Conservation (phyloP, 306 rosid genomes). For the Vigna reflexopilosa region DNA sequence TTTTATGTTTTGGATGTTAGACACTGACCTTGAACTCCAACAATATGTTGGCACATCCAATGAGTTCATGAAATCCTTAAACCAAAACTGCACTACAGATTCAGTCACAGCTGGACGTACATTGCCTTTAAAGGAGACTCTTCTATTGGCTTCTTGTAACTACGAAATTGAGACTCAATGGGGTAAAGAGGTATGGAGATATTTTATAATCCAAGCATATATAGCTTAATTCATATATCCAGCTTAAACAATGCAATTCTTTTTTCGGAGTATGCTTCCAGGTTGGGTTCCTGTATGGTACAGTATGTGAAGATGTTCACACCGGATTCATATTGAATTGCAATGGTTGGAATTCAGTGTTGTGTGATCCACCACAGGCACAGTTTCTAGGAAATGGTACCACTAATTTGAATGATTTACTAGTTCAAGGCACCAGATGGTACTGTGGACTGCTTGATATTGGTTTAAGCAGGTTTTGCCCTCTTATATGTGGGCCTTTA, state of each 20-base stretch:
- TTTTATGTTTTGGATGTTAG: constrained; percentile 37
- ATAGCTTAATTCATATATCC: background rate
- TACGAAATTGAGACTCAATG: constrained; percentile 63
- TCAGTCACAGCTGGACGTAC: constrained; percentile 8
- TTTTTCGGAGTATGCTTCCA: constrained; percentile 38
- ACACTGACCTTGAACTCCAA: constrained; percentile 50
- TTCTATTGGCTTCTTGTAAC: constrained; percentile 59
- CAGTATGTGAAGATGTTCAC: constrained; percentile 61
- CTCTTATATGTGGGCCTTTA: constrained; percentile 58
- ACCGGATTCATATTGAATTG: constrained; percentile 67
- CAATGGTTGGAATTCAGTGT: constrained; percentile 73
- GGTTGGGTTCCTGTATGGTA: constrained; percentile 64
- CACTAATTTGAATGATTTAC: constrained; percentile 57
- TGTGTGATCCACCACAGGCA: constrained; percentile 55
- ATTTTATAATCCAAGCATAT: background rate
- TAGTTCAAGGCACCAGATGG: constrained; percentile 70
- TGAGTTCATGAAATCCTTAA: constrained; percentile 60
- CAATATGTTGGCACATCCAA: constrained; percentile 58
- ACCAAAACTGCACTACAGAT: constrained; percentile 32
- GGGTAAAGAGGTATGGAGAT: constrained; percentile 60
- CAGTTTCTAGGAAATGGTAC: constrained; percentile 66
- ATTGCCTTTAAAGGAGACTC: constrained; percentile 39
- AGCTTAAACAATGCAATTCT: background rate
- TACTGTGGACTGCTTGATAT: constrained; percentile 60
- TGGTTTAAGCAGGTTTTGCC: constrained; percentile 61